Conservation (phyloP, 2,329 filamentous ascomycete genomes). For the Colletotrichum tabaci region DNA sequence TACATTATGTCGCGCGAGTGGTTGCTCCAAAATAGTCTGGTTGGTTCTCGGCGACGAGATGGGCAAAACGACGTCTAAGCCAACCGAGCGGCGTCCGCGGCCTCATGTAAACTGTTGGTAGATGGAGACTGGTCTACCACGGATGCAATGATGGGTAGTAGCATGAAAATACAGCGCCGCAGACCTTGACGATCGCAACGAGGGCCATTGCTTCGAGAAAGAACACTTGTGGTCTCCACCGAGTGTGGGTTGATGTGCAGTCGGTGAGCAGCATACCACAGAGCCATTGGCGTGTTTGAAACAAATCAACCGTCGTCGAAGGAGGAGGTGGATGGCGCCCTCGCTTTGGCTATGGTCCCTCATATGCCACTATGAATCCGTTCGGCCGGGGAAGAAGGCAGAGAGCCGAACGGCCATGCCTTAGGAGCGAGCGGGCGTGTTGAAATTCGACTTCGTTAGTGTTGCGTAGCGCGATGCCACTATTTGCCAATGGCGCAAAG, state of each 20-base stretch:
- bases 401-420: slow-evolving; percentile 2
- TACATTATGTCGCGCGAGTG: not conserved
- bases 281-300: slow-evolving; percentile 17
- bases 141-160: not conserved
- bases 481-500: slow-evolving; percentile 7
- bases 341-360: not conserved
- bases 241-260: slow-evolving; percentile 19
- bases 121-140: not conserved
- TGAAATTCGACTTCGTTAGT: slow-evolving; percentile 15
- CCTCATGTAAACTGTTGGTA: not conserved
- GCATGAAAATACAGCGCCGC: not conserved
- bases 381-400: slow-evolving; percentile 21
- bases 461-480: slow-evolving; percentile 26
- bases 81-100: not conserved
- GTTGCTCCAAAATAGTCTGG: not conserved
- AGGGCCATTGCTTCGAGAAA: slow-evolving; percentile 7
- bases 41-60: not conserved
- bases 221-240: slow-evolving; percentile 19
- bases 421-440: slow-evolving; percentile 2
- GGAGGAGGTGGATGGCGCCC: not conserved
- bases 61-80: not conserved
- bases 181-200: not conserved
- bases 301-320: slow-evolving; percentile 14
- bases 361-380: not conserved
- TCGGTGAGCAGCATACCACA: slow-evolving; percentile 6